Base-by-base conservation (phyloP, 2,329 filamentous ascomycete species). In the Talaromyces sp. region DNA sequence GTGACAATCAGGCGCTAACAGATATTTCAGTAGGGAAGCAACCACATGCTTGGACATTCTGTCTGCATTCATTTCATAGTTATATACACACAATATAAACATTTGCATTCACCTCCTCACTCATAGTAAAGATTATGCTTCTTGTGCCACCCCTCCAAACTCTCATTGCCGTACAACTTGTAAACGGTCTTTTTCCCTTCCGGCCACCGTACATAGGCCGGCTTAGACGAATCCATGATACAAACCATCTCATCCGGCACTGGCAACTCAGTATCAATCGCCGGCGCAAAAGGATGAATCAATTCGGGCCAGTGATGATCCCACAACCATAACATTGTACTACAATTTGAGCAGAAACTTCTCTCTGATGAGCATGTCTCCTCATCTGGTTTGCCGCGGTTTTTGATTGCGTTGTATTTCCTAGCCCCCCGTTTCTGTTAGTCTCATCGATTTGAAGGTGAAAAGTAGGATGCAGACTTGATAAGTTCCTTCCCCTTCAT, bases 261-360 rank as follows among this genome's bases (percentile, higher is more conserved):
- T 0, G 79, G 78, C 64, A 83, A 65, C 34, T 81, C 77, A 4
- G 79, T 81, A 71, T 83, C 81, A 67, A 83, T 82, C 22, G 81
- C 81, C 8, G 80, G 79, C 4, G 81, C 80, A 72, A 83, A 83
- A 1, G 80, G 82, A 70, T 83, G 81, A 60, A 82, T 81, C 61
- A 83, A 63, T 67, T 83, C 80, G 0, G 80, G 81, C 80, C 80
- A 83, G 17, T 78, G 73, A 22, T 76, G 71, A 69, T 83, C 80
- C 78, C 78, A 82, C 3, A 83, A 68, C 81, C 81, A 82, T 5
- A 82, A 71, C 80, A 82, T 82, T 5, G 76, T 75, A 58, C 80
- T 78, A 70, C 81, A 83, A 59, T 80, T 79, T 2, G 76, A 78
- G 69, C 80, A 83, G 67, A 83, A 83, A 68, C 74, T 81, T 11